phyloP scores from a whole-genome alignment of 805 yeast genomes.

The Starmerella bombicola region DNA sequence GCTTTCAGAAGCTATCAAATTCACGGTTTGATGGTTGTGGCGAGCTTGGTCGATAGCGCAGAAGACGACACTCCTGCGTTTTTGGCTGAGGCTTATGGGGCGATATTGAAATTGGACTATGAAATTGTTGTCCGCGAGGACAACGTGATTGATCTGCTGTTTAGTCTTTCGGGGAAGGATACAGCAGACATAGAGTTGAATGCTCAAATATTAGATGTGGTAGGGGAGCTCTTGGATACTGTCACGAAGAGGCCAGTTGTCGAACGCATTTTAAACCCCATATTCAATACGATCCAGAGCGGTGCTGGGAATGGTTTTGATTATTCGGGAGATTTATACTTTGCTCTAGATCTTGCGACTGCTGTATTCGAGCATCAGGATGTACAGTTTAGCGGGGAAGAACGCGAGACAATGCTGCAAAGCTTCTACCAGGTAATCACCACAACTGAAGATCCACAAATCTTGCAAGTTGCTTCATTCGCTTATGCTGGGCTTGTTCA shows the following conservation, averaged over 20 bases:
- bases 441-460: conserved; percentile 55
- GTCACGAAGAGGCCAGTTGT: conserved; percentile 11
- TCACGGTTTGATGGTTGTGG: conserved; percentile 31
- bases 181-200: conserved; percentile 61
- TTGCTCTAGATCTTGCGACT: conserved; percentile 40
- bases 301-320: conserved; percentile 25
- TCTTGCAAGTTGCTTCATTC: conserved; percentile 66
- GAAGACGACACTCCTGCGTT: conserved; percentile 72
- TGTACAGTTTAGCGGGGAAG: conserved; percentile 18
- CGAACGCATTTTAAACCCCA: conserved; percentile 17
- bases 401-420: conserved; percentile 20
- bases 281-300: conserved; percentile 10
- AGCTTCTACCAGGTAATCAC: conserved; percentile 39
- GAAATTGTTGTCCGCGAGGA: conserved; percentile 26
- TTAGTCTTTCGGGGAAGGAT: conserved; percentile 56
- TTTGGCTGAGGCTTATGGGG: conserved; percentile 55
- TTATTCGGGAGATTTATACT: conserved; percentile 48
- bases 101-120: conserved; percentile 41
- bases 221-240: conserved; percentile 44
- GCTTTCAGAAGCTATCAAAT: conserved; percentile 23
- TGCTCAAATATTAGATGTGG: conserved; percentile 55
- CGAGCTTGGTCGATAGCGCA: conserved; percentile 43
- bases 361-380: conserved; percentile 25
- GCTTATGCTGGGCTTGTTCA: conserved; percentile 50
- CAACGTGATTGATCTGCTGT: conserved; percentile 41